These are phyloP conservation scores for Tulasnella sp. DNA, from an alignment of 768 basidiomycete genomes.

Conservation along the genomic window DNA sequence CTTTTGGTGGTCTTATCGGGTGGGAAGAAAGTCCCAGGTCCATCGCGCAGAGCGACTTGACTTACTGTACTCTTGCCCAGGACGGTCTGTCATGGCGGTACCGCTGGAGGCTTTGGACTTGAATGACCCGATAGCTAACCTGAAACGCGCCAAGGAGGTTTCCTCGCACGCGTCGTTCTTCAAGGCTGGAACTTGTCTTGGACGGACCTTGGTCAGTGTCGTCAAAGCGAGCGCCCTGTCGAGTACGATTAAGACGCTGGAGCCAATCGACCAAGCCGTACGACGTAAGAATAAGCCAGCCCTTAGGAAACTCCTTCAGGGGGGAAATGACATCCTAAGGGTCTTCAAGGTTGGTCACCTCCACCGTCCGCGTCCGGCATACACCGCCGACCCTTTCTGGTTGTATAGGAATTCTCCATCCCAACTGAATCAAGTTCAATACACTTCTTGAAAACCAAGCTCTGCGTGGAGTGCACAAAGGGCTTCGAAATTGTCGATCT, in stretches of 20 bases:
- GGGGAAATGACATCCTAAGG: slow-evolving; percentile 93
- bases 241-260: slow-evolving; percentile 97
- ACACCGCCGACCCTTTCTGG: neutral
- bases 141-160: slow-evolving; percentile 93
- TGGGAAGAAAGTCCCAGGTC: slow-evolving; percentile 49
- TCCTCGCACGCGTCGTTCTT: slow-evolving; percentile 97
- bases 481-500: slow-evolving; percentile 99
- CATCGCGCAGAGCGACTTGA: slow-evolving; percentile 87
- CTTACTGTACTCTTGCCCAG: slow-evolving; percentile 69
- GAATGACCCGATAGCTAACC: slow-evolving; percentile 83
- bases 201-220: slow-evolving; percentile 89
- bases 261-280: slow-evolving; percentile 89
- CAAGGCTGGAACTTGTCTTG: slow-evolving; percentile 92
- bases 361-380: no score
- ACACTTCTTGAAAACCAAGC: slow-evolving; percentile 94
- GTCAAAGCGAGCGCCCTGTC: slow-evolving; percentile 95
- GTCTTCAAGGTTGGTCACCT: slow-evolving; percentile 71
- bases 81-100: slow-evolving; percentile 95
- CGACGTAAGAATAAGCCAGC: slow-evolving; percentile 82
- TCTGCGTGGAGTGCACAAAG: slow-evolving; percentile 96
- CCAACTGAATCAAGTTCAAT: slow-evolving; percentile 96
- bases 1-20: slow-evolving; percentile 98
- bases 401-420: slow-evolving; percentile 90
- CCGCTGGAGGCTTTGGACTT: slow-evolving; percentile 91
- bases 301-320: slow-evolving; percentile 91